Percentiles rank a stretch among this genome's conserved stretches.
phyloP scores from a whole-genome alignment of 257 asterid species.

The Salvia splendens region DNA sequence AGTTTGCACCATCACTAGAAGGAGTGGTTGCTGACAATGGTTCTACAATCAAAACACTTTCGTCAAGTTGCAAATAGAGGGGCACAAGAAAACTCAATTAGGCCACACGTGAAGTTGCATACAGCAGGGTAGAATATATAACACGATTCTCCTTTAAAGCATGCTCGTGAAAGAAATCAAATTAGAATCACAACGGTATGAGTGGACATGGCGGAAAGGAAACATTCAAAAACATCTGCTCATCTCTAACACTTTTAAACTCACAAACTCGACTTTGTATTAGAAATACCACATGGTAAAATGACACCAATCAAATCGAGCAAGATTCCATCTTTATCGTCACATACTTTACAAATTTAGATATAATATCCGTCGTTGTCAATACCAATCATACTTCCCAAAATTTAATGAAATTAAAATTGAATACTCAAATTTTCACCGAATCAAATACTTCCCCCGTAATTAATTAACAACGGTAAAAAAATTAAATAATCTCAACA shows the following conservation, averaged over 20 bases:
- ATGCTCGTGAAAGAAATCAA: not conserved
- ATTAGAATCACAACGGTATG: not conserved
- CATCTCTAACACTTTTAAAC: not conserved
- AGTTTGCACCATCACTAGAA: constrained; percentile 53
- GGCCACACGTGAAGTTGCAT: not conserved
- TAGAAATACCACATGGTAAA: constrained; percentile 14
- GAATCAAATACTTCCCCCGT: constrained; percentile 4
- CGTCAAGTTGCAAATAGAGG: not conserved
- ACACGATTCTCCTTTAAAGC: not conserved
- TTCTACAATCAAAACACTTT: constrained; percentile 47
- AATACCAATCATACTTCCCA: constrained; percentile 13
- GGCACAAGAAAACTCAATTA: constrained; percentile 21
- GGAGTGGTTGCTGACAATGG: constrained; percentile 69
- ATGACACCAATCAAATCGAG: constrained; percentile 10
- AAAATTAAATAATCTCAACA: not conserved
- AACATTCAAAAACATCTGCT: constrained; percentile 25
- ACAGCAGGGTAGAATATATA: not conserved
- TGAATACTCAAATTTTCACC: not conserved
- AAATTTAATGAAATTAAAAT: constrained; percentile 15
- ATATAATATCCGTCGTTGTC: constrained; percentile 13
- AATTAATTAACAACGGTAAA: not conserved
- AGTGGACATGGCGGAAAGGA: not conserved
- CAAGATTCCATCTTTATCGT: constrained; percentile 23
- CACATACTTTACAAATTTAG: not conserved
- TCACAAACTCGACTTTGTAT: not conserved